Base-by-base conservation (phyloP, 768 basidiomycete species). In the Suillus hirtellus region DNA sequence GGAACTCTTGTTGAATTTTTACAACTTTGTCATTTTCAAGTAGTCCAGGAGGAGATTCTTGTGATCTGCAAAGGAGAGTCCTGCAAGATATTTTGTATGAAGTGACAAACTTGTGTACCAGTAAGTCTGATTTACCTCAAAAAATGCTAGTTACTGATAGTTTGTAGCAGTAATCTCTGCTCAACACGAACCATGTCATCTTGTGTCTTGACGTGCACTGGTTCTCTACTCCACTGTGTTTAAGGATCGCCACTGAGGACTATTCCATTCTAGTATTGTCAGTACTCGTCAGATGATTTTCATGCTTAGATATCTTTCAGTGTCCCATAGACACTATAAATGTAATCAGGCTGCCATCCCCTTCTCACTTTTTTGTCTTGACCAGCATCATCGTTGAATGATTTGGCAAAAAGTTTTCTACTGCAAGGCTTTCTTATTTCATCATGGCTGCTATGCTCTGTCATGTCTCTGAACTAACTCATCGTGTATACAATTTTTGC, bases 371-470 rank as follows among this genome's bases (percentile, higher is more conserved):
- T 9, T 75, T 82, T 4, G 71, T 79, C 3, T 80, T 89, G 62
- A 74, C 85, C 53, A 77, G 79, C 40, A 73, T 82, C 40, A 69
- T 85, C 27, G 69, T 83, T n/a, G 79, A 84, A 43, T 70, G 85
- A 15, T 66, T 84, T 24, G 72, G 78, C 37, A 77, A 76, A 59
- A 70, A 80, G 1, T 63, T 88, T 54, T 74, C 72, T 46, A 80
- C 81, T 4, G 69, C 81, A 1, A 71, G 83, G 15, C 76, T 78
- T 49, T 80, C 78, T 14, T 79, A 81, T 38, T 82, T 81, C 75
- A 83, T 86, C 58, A 75, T 86, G 10, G 69, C 72, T 17, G 85
- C 89, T 67, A 67, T 86, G 49, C 67, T 78, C 53, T 82, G 80
- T 40, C 76, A 73, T 37, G 71, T 79, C 12, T 73, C 79, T 15